Percentiles rank a stretch among this genome's conserved stretches.
These are phyloP conservation scores for Leonotis leonurus DNA, from an alignment of 257 asterid species.

Conservation along the genomic window DNA sequence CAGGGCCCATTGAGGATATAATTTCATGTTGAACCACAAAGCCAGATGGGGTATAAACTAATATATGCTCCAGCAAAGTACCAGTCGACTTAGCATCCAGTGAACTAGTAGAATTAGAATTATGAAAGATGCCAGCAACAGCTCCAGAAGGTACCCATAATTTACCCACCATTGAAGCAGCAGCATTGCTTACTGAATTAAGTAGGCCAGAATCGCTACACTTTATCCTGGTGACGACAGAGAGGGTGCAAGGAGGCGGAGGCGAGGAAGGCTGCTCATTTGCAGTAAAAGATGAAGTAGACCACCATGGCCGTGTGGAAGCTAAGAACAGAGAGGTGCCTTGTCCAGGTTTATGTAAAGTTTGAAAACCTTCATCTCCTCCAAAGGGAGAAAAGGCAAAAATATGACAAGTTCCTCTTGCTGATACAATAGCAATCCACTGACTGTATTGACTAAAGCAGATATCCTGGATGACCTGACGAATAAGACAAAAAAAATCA, in stretches of 20 bases:
- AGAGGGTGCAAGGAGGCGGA: constrained; percentile 49
- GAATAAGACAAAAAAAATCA: background rate
- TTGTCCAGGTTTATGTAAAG: constrained; percentile 29
- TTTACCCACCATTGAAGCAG: constrained; percentile 58
- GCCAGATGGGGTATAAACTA: constrained; percentile 64
- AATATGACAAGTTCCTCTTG: constrained; percentile 66
- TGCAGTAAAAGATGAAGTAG: constrained; percentile 41
- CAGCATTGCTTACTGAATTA: constrained; percentile 53
- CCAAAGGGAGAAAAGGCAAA: constrained; percentile 57
- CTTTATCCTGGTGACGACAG: constrained; percentile 50
- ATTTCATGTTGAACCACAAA: constrained; percentile 64
- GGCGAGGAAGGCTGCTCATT: constrained; percentile 44
- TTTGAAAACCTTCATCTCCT: constrained; percentile 45
- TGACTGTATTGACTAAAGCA: constrained; percentile 57
- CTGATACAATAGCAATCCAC: constrained; percentile 62
- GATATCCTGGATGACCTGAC: constrained; percentile 66
- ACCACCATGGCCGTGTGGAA: constrained; percentile 58
- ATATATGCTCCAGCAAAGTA: constrained; percentile 45
- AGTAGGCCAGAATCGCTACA: constrained; percentile 49
- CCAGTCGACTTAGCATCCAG: constrained; percentile 31
- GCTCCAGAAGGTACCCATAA: constrained; percentile 58
- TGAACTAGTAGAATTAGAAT: constrained; percentile 34
- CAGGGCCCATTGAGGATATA: constrained; percentile 33
- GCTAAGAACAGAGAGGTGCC: constrained; percentile 30
- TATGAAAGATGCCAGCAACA: constrained; percentile 54